Evolutionary conservation across 495 filamentous ascomycete genomes (phyloP).

Genomic region (Usnea hakonensis): DNA sequence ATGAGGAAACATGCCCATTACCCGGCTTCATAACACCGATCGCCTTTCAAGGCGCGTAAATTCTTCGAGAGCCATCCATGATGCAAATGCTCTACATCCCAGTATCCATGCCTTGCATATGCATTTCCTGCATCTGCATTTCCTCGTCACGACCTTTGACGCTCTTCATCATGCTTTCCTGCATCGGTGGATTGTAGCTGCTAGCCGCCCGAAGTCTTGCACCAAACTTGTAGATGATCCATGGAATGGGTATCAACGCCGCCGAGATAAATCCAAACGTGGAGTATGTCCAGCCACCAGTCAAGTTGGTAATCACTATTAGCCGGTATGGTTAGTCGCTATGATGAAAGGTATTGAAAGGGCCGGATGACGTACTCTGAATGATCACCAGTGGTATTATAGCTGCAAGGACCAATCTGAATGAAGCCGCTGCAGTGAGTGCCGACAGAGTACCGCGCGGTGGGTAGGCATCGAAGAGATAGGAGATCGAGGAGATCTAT

Average conservation of each 20-base stretch:
- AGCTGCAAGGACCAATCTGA: constrained; percentile 21
- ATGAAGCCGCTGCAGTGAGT: constrained; percentile 21
- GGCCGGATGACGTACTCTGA: constrained; percentile 13
- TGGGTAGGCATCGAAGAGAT: constrained; percentile 37
- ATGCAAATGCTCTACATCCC: constrained; percentile 1
- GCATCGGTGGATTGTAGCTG: constrained; percentile 30
- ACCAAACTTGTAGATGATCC: constrained; percentile 39
- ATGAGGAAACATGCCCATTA: not conserved
- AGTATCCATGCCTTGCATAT: constrained; percentile 5
- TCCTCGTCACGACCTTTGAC: constrained; percentile 16
- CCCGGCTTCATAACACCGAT: not conserved
- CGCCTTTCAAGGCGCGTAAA: not conserved
- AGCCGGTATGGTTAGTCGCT: not conserved
- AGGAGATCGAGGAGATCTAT: constrained; percentile 32
- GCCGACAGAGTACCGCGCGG: constrained; percentile 27
- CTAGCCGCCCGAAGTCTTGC: constrained; percentile 40
- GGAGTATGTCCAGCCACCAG: constrained; percentile 37
- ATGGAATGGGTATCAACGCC: constrained; percentile 36
- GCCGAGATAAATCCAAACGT: constrained; percentile 38
- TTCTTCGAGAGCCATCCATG: not conserved
- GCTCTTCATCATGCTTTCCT: constrained; percentile 13
- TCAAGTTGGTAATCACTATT: constrained; percentile 34
- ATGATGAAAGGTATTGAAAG: not conserved
- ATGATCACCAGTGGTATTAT: constrained; percentile 26
- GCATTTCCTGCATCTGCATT: constrained; percentile 20